These are phyloP conservation scores for Glonium stellatum DNA, from an alignment of 495 filamentous ascomycete species.

Conservation along the genomic window DNA sequence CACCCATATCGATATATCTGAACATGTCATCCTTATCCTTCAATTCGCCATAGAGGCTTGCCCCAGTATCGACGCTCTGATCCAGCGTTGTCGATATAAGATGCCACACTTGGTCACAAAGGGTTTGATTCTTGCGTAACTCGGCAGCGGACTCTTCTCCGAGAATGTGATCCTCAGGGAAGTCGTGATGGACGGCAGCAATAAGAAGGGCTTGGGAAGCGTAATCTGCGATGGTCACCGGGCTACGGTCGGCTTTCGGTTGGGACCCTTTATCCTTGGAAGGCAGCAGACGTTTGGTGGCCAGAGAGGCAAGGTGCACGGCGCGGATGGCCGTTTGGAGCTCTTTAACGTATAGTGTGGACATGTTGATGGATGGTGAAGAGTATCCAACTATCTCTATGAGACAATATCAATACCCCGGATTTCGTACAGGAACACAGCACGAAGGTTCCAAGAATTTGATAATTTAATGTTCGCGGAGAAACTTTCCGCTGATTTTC, in stretches of 20 bases:
- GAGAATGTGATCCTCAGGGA: slow-evolving; percentile 23
- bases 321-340: slow-evolving; percentile 21
- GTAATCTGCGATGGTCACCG: slow-evolving; percentile 31
- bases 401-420: too few relatives aligned
- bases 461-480: too few relatives aligned
- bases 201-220: slow-evolving; percentile 29
- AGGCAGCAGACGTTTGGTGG: slow-evolving; percentile 24
- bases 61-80: slow-evolving; percentile 27
- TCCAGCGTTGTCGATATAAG: slow-evolving; percentile 22
- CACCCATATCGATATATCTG: slow-evolving; percentile 54
- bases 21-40: slow-evolving; percentile 50
- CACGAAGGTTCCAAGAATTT: too few relatives aligned
- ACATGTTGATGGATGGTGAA: too few relatives aligned
- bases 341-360: too few relatives aligned
- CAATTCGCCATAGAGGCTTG: slow-evolving; percentile 41
- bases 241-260: slow-evolving; percentile 23
- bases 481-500: too few relatives aligned
- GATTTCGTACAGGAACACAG: too few relatives aligned
- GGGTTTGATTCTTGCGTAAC: slow-evolving; percentile 16
- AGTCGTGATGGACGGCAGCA: slow-evolving; percentile 20
- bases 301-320: slow-evolving; percentile 22
- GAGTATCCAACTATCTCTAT: too few relatives aligned
- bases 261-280: slow-evolving; percentile 12
- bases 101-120: slow-evolving; percentile 25
- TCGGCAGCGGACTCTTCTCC: slow-evolving; percentile 24